Percentiles rank a stretch among this genome's conserved stretches.
Conservation (phyloP, 495 filamentous ascomycete species). For the Hyaloscypha finlandica region DNA sequence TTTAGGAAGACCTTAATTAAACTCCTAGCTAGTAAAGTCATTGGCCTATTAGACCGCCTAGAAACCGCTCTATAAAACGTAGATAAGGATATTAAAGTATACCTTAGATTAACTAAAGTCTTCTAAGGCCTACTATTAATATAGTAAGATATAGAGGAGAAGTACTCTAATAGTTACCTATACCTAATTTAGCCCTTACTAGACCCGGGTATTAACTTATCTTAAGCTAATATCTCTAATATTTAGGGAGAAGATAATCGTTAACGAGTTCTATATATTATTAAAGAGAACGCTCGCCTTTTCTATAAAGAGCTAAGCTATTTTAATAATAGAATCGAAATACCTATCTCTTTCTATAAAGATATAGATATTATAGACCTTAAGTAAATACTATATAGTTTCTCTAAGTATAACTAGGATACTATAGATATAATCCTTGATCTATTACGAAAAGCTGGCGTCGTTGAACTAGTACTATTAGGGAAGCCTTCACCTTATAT, state of each 20-base stretch:
- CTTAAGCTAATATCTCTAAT: background rate
- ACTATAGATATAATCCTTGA: no score
- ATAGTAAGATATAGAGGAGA: background rate
- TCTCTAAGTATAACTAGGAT: no score
- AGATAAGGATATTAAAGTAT: no score
- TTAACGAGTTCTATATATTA: background rate
- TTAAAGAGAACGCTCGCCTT: background rate
- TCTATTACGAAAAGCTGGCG: no score
- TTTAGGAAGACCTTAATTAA: no score
- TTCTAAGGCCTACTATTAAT: slow-evolving; percentile 6
- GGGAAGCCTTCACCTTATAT: no score
- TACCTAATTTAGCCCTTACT: background rate
- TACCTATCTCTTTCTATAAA: slow-evolving; percentile 19
- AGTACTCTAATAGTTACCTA: background rate
- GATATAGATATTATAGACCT: slow-evolving; percentile 14
- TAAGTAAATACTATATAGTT: no score
- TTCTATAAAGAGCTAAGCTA: slow-evolving; percentile 16
- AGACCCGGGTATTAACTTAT: background rate
- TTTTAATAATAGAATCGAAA: slow-evolving; percentile 24
- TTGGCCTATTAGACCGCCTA: no score
- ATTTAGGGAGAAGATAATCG: background rate
- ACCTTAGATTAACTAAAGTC: slow-evolving; percentile 4
- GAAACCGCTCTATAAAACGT: no score
- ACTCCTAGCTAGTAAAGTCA: no score
- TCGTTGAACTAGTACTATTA: no score